Evolutionary conservation across 2,329 filamentous ascomycete species (phyloP).

Genomic region (Podosphaera fusca): DNA sequence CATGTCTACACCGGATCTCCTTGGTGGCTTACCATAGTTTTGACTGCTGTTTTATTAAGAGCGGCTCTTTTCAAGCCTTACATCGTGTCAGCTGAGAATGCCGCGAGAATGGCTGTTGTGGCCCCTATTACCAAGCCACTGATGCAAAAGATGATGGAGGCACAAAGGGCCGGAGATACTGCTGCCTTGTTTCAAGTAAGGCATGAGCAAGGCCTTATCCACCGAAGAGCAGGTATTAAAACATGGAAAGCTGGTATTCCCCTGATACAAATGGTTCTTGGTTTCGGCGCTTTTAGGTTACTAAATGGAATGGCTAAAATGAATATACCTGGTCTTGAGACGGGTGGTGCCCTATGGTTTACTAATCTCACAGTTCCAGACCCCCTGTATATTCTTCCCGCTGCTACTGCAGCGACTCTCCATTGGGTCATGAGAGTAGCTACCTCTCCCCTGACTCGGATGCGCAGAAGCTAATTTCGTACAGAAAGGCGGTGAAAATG

Average conservation of each 20-base stretch:
- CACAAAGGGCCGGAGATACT: constrained; percentile 21
- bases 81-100: constrained; percentile 34
- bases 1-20: constrained; percentile 54
- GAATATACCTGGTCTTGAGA: constrained; percentile 58
- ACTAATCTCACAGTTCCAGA: constrained; percentile 52
- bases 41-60: constrained; percentile 42
- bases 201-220: constrained; percentile 25
- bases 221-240: constrained; percentile 31
- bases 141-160: constrained; percentile 27
- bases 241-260: constrained; percentile 27
- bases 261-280: constrained; percentile 43
- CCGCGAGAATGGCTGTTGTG: constrained; percentile 37
- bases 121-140: constrained; percentile 32
- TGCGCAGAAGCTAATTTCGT: constrained; percentile 1
- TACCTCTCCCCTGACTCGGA: neutral
- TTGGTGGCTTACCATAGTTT: constrained; percentile 59
- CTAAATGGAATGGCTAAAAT: constrained; percentile 50
- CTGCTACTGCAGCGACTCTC: constrained; percentile 35
- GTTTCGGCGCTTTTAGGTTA: constrained; percentile 60
- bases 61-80: constrained; percentile 40
- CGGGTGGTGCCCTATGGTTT: constrained; percentile 56
- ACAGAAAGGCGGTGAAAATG: constrained; percentile 26
- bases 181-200: constrained; percentile 23
- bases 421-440: constrained; percentile 18
- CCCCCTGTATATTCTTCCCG: constrained; percentile 54